Evolutionary conservation across 257 asterid species (phyloP).

Genomic region (Gardenia jasminoides): DNA sequence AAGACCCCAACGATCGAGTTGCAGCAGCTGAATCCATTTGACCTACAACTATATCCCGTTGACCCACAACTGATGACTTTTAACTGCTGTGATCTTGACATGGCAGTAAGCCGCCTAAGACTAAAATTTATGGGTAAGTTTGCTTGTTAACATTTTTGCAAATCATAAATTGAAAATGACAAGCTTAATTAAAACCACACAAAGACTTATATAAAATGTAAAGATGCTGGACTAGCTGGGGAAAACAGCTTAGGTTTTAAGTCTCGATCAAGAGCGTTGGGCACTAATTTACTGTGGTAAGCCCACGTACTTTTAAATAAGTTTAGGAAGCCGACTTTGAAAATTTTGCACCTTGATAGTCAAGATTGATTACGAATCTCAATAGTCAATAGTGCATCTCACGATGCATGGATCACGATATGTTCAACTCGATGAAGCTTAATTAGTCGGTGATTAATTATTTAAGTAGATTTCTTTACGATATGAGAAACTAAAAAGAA

Average conservation of each 20-base stretch:
- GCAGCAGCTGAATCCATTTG: background rate
- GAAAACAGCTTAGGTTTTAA: background rate
- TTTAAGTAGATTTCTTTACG: background rate
- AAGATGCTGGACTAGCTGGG: background rate
- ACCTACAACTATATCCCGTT: background rate
- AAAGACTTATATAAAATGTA: background rate
- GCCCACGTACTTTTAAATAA: background rate
- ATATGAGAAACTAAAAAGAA: background rate
- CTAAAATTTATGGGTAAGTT: background rate
- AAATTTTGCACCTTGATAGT: background rate
- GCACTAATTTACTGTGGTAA: background rate
- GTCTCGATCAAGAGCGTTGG: background rate
- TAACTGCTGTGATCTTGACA: background rate
- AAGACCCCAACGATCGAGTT: background rate
- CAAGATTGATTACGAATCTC: background rate
- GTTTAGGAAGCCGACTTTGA: background rate
- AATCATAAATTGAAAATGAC: background rate
- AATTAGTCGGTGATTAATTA: background rate
- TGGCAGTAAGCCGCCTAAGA: background rate
- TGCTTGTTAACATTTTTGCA: background rate
- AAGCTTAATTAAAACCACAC: background rate
- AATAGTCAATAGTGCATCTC: background rate
- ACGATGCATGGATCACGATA: background rate
- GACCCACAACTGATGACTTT: background rate
- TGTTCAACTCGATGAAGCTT: background rate